Evolutionary conservation across 1,284 basidiomycete species (phyloP).

Genomic region (Naganishia albida): DNA sequence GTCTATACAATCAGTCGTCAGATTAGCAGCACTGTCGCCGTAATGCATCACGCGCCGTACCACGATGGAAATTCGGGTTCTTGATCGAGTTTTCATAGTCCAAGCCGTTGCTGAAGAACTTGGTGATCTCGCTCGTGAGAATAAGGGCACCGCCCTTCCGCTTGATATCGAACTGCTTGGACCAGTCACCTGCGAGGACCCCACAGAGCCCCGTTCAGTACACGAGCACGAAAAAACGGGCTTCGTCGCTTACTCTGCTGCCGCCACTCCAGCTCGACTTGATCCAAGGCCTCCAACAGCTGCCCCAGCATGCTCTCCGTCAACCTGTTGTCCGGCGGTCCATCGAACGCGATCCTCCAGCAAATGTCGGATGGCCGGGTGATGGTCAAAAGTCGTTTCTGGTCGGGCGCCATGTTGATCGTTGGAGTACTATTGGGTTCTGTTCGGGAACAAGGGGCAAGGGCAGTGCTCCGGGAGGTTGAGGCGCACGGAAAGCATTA

Average conservation of each 20-base stretch:
- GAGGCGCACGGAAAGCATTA: neutral
- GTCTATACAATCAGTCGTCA: constrained; percentile 40
- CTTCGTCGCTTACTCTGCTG: constrained; percentile 55
- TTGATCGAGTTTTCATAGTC: constrained; percentile 66
- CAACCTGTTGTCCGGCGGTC: constrained; percentile 53
- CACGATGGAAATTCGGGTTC: constrained; percentile 71
- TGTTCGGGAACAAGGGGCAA: neutral
- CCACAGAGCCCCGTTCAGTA: constrained; percentile 40
- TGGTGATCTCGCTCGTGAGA: constrained; percentile 71
- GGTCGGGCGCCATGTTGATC: constrained; percentile 34
- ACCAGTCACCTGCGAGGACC: constrained; percentile 43
- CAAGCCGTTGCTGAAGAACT: constrained; percentile 88
- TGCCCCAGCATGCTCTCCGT: constrained; percentile 46
- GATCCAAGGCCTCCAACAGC: constrained; percentile 62
- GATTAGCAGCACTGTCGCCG: neutral
- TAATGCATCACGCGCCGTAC: constrained; percentile 56
- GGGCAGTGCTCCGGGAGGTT: neutral
- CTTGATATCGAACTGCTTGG: constrained; percentile 49
- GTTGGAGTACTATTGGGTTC: neutral
- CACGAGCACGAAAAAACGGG: neutral
- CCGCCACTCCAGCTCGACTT: constrained; percentile 78
- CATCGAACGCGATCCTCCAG: constrained; percentile 48
- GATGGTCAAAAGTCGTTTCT: constrained; percentile 34
- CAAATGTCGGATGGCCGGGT: constrained; percentile 42
- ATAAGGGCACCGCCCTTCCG: constrained; percentile 70